Evolutionary conservation across 192 early-diverging fungal genomes (phyloP), one percentile per base, ranked within the genome.

Genomic region (Dimargaris verticillata): DNA sequence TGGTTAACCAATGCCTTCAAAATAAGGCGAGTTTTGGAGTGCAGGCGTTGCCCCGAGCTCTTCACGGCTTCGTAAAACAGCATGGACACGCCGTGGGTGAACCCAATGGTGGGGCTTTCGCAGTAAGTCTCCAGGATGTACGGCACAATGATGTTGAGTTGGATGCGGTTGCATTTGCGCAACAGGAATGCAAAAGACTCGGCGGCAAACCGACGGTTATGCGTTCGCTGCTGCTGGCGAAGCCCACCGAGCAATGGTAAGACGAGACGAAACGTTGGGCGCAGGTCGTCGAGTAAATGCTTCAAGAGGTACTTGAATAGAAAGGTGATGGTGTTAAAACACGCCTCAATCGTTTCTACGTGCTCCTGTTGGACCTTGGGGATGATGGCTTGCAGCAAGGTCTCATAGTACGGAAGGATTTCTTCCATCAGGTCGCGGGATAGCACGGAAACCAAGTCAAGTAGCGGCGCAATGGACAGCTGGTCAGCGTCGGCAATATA

Each of bases 361-460:
- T 87, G 80, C 45, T 79, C 72, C 7, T 72, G 71, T 20, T 82
- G 76, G 54, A 91, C 81, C 18, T 88, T 64, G 22, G 75, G 84
- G 63, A 78, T 58, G 33, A 96, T 83, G 7, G 74, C 72, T 13
- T 62, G 61, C 43, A 91, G 70, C n/a, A 97, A 61, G 11, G 70
- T 55, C 42, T 76, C 77, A 63, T 87, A 90, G 68, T 88, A 84
- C 26, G 83, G 82, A 63, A 83, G 84, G 20, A 95, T 80, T 63
- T 97, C 94, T 6, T 84, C 85, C 70, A 92, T 88, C n/a, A 99
- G 72, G 71, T 99, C 96, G 58, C 79, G 84, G 14, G 88, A 85
- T 51, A 99, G 71, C 28, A 86, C 76, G n/a, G 84, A 84, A 0
- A 82, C 74, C 61, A 98, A 68, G 60, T 91, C 87, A 47, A 96